Evolutionary conservation across 164 flowering plant genomes (phyloP).

Genomic region (Aristolochia fimbriata): DNA sequence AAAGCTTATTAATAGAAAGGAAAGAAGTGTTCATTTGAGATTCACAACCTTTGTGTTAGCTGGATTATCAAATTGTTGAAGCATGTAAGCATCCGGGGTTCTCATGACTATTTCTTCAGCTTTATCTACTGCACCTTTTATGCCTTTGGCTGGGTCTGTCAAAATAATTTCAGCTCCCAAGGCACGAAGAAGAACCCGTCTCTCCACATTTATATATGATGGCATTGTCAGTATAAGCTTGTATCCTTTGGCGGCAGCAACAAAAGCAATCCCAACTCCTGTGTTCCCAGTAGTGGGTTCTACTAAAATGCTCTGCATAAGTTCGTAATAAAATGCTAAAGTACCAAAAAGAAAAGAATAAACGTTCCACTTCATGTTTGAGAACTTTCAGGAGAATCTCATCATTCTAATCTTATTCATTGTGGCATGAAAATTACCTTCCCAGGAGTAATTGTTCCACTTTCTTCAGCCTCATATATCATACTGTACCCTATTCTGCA

Average conservation of each 20-base stretch:
- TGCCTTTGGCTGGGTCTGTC: conserved; percentile 65
- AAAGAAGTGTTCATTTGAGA: conserved; percentile 1
- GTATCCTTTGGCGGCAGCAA: conserved; percentile 74
- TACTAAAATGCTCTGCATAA: conserved; percentile 54
- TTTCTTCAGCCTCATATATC: conserved; percentile 70
- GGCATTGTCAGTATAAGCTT: conserved; percentile 71
- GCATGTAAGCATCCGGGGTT: conserved; percentile 69
- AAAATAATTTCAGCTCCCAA: conserved; percentile 73
- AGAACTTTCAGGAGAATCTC: not conserved
- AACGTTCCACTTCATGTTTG: not conserved
- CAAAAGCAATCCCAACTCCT: conserved; percentile 76
- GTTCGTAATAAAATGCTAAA: not conserved
- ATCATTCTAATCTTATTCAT: not conserved
- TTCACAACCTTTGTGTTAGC: conserved; percentile 48
- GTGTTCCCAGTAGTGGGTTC: conserved; percentile 89
- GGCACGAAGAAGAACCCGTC: conserved; percentile 68
- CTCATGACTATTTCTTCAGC: conserved; percentile 60
- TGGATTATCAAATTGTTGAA: conserved; percentile 66
- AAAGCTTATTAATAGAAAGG: not conserved
- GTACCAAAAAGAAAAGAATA: not conserved
- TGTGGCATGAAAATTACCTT: conserved; percentile 25
- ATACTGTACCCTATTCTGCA: conserved; percentile 64
- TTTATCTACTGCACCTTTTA: conserved; percentile 71
- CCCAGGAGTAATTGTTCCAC: conserved; percentile 58
- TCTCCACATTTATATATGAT: conserved; percentile 62